phyloP scores from a whole-genome alignment of 2,329 filamentous ascomycete genomes.

The Mollisia scopiformis region DNA sequence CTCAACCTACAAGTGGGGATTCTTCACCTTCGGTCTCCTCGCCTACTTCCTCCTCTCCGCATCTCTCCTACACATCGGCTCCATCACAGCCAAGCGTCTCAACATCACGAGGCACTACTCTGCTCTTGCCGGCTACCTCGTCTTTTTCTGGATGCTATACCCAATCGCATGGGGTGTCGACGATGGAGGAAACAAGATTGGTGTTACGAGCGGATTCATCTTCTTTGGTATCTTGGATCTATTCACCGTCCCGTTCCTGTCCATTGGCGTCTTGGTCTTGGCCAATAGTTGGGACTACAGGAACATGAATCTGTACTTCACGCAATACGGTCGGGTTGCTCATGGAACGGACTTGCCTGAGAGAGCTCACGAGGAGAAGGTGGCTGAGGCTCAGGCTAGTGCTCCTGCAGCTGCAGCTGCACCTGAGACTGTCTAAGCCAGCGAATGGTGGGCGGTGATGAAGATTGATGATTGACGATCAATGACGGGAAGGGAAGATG shows the following conservation, averaged over 20 bases:
- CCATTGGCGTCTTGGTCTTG: constrained; percentile 18
- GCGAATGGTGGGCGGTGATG: too few relatives aligned
- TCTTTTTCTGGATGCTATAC: constrained; percentile 66
- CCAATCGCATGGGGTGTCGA: constrained; percentile 65
- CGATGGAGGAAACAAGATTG: constrained; percentile 67
- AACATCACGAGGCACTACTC: constrained; percentile 58
- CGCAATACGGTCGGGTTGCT: constrained; percentile 32
- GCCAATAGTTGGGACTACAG: constrained; percentile 25
- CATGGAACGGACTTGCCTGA: constrained; percentile 20
- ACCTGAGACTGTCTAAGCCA: not conserved
- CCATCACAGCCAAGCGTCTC: constrained; percentile 55
- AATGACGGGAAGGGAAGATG: not conserved
- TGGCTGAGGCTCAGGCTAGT: not conserved
- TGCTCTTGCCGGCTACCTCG: constrained; percentile 56
- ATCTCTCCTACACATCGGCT: constrained; percentile 57
- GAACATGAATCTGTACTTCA: constrained; percentile 31
- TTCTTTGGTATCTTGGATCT: constrained; percentile 71
- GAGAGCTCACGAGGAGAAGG: constrained; percentile 20
- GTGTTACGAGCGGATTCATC: constrained; percentile 65
- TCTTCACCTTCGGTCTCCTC: constrained; percentile 59
- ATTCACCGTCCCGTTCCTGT: constrained; percentile 57
- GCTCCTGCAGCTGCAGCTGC: not conserved
- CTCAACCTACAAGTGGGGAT: constrained; percentile 69
- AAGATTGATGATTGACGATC: not conserved
- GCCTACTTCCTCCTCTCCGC: constrained; percentile 62